A percentile compares a stretch with the other conserved stretches of the same genome.
These are phyloP conservation scores for Alternaria gansuensis DNA, from an alignment of 2,329 filamentous ascomycete genomes.

Conservation along the genomic window DNA sequence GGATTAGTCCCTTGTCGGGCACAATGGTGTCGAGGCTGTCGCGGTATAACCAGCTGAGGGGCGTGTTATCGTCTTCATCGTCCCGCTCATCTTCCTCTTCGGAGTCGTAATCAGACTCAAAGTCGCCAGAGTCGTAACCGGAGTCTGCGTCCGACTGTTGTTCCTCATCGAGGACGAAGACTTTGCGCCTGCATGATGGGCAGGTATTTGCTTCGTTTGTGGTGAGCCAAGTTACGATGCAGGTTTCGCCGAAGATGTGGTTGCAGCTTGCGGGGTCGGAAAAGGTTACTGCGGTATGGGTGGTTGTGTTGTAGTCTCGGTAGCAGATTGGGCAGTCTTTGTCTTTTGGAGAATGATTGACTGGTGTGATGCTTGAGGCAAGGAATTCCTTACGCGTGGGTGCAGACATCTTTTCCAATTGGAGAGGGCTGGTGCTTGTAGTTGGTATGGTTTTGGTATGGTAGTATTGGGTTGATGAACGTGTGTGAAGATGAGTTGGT, in stretches of 20 bases:
- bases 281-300: conserved; percentile 4
- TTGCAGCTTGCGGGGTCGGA: conserved; percentile 5
- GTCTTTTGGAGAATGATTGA: background rate
- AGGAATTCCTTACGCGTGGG: conserved; percentile 6
- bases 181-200: background rate
- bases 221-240: conserved; percentile 8
- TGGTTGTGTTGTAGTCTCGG: conserved; percentile 3
- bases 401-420: background rate
- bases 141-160: background rate
- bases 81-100: background rate
- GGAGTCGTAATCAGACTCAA: background rate
- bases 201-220: background rate
- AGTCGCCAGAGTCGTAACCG: background rate
- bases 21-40: background rate
- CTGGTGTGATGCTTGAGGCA: background rate
- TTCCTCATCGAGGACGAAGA: conserved; percentile 3
- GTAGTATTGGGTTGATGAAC: background rate
- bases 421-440: background rate
- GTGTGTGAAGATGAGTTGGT: background rate
- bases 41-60: background rate
- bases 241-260: conserved; percentile 9
- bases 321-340: conserved; percentile 10
- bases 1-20: background rate
- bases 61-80: background rate
- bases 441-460: background rate